These are phyloP conservation scores for Eucalyptus marginata DNA, from an alignment of 345 rosid genomes.

Conservation along the genomic window DNA sequence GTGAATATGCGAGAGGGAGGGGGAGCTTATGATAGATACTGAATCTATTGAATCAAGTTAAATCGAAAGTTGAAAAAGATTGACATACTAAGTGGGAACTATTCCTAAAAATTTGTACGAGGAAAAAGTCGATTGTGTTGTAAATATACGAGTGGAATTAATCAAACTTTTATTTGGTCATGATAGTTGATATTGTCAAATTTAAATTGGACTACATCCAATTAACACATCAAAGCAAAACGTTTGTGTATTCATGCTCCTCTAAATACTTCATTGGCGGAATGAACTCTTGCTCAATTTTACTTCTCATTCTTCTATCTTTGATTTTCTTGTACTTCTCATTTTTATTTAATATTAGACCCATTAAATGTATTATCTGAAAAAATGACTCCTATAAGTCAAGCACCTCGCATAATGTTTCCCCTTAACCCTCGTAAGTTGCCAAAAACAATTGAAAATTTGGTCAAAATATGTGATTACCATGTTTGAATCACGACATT, in stretches of 20 bases:
- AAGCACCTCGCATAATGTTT: neutral
- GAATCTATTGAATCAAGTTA: neutral
- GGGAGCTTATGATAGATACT: neutral
- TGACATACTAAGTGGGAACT: neutral
- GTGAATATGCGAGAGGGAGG: neutral
- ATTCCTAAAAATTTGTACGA: neutral
- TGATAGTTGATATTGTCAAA: neutral
- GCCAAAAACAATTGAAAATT: neutral
- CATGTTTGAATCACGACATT: neutral
- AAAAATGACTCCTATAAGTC: neutral
- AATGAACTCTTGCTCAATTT: neutral
- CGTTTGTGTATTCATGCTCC: neutral
- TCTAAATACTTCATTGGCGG: neutral
- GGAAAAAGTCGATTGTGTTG: neutral
- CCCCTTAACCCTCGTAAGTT: neutral
- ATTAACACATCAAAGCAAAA: neutral
- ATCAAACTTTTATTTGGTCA: neutral
- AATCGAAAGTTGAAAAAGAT: neutral
- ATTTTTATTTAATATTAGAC: neutral
- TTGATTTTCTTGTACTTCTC: neutral
- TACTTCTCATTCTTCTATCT: neutral
- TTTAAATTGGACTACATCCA: neutral
- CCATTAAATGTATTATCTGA: neutral
- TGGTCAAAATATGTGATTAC: neutral
- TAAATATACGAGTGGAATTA: neutral